These are phyloP conservation scores for Fusarium acutatum DNA, from an alignment of 2,329 filamentous ascomycete species.

Conservation along the genomic window DNA sequence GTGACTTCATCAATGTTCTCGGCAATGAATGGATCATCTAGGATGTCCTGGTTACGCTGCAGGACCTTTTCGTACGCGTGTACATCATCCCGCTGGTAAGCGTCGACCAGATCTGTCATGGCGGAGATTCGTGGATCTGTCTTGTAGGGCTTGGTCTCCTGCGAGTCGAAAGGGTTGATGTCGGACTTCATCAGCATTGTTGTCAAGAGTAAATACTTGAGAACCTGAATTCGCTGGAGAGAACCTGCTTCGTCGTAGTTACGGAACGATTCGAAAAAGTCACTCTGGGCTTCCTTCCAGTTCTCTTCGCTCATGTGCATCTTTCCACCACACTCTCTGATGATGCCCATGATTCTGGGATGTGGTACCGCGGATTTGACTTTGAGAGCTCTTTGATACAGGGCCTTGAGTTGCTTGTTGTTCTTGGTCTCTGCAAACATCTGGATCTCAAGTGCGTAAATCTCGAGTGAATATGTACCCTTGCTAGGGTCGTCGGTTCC, in stretches of 20 bases:
- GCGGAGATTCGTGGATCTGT: slow-evolving; percentile 93
- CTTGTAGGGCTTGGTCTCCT: slow-evolving; percentile 98
- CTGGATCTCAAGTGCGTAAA: slow-evolving; percentile 97
- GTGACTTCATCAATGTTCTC: slow-evolving; percentile 99
- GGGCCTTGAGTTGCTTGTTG: slow-evolving; percentile 93
- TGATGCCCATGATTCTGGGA: slow-evolving; percentile 99
- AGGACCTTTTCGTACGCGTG: slow-evolving; percentile 89
- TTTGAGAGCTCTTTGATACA: slow-evolving; percentile 90
- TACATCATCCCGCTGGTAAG: slow-evolving; percentile 95
- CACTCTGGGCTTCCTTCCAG: slow-evolving; percentile 95
- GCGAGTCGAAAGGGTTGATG: slow-evolving; percentile 98
- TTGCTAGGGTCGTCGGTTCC: slow-evolving; percentile 92
- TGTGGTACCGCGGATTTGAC: slow-evolving; percentile 98
- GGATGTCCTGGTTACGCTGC: slow-evolving; percentile 85
- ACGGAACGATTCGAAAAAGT: slow-evolving; percentile 98
- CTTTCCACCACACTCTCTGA: slow-evolving; percentile 97
- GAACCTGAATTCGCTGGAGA: slow-evolving; percentile 92
- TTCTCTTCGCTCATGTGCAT: slow-evolving; percentile 99
- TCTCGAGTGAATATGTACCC: slow-evolving; percentile 93
- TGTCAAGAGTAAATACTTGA: slow-evolving; percentile 95
- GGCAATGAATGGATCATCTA: slow-evolving; percentile 93
- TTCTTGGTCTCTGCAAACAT: slow-evolving; percentile 98
- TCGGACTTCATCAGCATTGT: slow-evolving; percentile 99
- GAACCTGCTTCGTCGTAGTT: slow-evolving; percentile 99
- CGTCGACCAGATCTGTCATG: slow-evolving; percentile 97